Base-by-base conservation (phyloP, 371 early-diverging fungal species). In the Mortierella polycephala region DNA sequence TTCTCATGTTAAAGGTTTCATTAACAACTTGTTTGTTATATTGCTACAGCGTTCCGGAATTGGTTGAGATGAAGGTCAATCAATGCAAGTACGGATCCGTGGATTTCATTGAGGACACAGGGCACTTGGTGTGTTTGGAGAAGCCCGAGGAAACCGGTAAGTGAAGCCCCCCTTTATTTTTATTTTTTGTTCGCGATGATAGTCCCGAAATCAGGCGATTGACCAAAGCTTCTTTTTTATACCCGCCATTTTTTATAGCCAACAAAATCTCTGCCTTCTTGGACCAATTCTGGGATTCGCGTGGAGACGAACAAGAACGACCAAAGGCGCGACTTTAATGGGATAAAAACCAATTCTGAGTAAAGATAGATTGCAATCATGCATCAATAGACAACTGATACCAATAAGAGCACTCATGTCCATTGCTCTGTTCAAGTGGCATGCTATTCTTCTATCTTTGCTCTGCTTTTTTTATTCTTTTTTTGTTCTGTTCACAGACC, bases 71-170 rank as follows among this genome's bases (percentile, higher is more conserved):
- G 69, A 74, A 74, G 53, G 30, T 74, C 8, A 57, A 20, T 0
- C 45, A 41, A 14, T 64, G 59, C 39, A 64, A 67, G 64, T 49
- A 59, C 49, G 74, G 67, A 9, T 57, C 67, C 1, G 40, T 67
- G 11, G 67, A 67, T 23, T 5, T 57, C 40, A 21, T 73, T 44
- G 62, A 62, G 57, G 67, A 42, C 0, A 40, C 60, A 8, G 73
- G 73, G 7, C 73, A 73, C 23, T 47, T 73, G 58, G 12, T 73
- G 52, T 62, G 56, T 50, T 40, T 73, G 58, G 73, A 73, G 53
- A 66, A 73, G 41, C 73, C 73, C 13, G 46, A 73, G 23, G 67
- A 73, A 18, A 66, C 67, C 3, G 73, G 73, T 73, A 62, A 53
- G 60, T 37, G 8, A 45, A 39, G 6, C 9, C 20, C 7, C 20